Percentiles rank a stretch among this genome's conserved stretches.
Conservation (phyloP, 2,329 filamentous ascomycete genomes). For the Xylariaceae sp. region DNA sequence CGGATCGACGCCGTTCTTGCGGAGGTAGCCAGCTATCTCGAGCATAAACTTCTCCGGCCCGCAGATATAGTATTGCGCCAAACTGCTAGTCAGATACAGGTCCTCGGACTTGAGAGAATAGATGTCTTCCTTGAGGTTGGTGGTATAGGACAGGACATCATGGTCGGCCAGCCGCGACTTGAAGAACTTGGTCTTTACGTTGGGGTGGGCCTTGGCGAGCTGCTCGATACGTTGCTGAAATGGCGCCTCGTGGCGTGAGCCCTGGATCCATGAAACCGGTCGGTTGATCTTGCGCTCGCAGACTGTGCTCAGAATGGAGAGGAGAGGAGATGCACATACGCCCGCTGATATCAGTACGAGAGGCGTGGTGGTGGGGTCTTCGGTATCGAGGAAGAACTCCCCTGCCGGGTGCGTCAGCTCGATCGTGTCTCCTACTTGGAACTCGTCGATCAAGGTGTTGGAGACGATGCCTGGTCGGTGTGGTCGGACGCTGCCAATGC, state of each 20-base stretch:
- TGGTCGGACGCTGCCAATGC: slow-evolving; percentile 24
- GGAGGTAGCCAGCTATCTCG: slow-evolving; percentile 33
- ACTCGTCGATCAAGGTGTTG: slow-evolving; percentile 61
- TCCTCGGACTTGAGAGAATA: slow-evolving; percentile 38
- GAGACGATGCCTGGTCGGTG: slow-evolving; percentile 58
- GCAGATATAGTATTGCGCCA: slow-evolving; percentile 51
- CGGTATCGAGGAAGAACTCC: slow-evolving; percentile 53
- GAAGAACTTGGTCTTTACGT: slow-evolving; percentile 43
- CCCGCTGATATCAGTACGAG: slow-evolving; percentile 60
- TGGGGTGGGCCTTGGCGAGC: slow-evolving; percentile 33
- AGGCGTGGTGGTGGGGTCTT: slow-evolving; percentile 37
- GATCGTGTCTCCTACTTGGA: slow-evolving; percentile 57
- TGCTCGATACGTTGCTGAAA: slow-evolving; percentile 50
- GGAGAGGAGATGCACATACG: slow-evolving; percentile 55
- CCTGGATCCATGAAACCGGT: slow-evolving; percentile 57
- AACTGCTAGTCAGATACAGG: slow-evolving; percentile 39
- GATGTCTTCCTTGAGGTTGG: slow-evolving; percentile 44
- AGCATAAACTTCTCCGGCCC: slow-evolving; percentile 52
- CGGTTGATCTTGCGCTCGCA: slow-evolving; percentile 39
- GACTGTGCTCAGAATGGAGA: slow-evolving; percentile 56
- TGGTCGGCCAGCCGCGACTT: slow-evolving; percentile 42
- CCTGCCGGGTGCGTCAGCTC: slow-evolving; percentile 64
- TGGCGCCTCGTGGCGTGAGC: slow-evolving; percentile 45
- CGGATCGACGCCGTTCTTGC: slow-evolving; percentile 14
- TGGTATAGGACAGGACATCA: slow-evolving; percentile 42